These are phyloP conservation scores for Stephania cephalantha DNA, from an alignment of 164 flowering plant genomes.

Conservation along the genomic window DNA sequence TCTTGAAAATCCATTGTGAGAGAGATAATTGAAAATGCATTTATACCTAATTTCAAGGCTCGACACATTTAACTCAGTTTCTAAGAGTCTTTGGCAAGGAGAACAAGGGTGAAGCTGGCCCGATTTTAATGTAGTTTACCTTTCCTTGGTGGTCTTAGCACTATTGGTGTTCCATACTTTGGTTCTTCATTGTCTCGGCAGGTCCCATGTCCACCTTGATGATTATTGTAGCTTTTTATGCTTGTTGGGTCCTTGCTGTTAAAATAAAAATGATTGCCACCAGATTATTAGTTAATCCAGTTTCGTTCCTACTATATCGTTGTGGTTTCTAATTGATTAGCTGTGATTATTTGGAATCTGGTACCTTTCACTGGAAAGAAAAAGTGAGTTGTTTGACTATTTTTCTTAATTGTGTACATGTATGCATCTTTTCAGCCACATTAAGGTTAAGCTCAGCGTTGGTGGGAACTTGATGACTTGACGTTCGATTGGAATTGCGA, in stretches of 20 bases:
- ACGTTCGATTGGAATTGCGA: neutral
- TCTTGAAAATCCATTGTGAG: too few species aligned
- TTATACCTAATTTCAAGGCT: too few species aligned
- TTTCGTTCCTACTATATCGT: neutral
- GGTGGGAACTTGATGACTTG: constrained; percentile 1
- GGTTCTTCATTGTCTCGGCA: neutral
- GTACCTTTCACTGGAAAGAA: neutral
- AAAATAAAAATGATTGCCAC: neutral
- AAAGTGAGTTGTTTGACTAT: neutral
- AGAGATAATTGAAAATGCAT: too few species aligned
- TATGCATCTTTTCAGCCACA: constrained; percentile 3
- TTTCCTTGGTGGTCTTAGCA: neutral
- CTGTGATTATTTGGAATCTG: neutral
- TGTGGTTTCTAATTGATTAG: neutral
- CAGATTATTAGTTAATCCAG: neutral
- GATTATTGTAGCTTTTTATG: neutral
- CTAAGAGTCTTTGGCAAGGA: too few species aligned
- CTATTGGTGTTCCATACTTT: neutral
- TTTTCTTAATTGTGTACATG: neutral
- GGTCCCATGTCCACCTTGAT: neutral
- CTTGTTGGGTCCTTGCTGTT: neutral
- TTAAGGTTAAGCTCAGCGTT: constrained; percentile 6
- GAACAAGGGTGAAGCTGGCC: too few species aligned
- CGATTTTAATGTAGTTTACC: neutral
- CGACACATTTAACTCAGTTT: too few species aligned